Percentiles rank a stretch among this genome's conserved stretches.
phyloP scores from a whole-genome alignment of 1,284 basidiomycete genomes.

The Singerocomus inundabilis region DNA sequence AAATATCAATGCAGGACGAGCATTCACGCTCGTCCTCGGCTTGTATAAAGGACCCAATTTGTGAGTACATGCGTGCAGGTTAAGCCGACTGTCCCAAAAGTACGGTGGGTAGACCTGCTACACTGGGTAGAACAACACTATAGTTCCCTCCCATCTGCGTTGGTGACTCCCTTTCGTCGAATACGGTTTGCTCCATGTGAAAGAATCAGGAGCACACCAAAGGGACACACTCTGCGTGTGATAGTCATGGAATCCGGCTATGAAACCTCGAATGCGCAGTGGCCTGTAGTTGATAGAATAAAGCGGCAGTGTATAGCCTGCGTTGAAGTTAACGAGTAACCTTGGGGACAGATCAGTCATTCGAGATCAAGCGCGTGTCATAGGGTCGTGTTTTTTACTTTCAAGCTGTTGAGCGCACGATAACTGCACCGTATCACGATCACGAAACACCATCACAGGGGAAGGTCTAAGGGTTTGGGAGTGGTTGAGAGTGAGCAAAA shows the following conservation, averaged over 20 bases:
- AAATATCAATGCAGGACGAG: no score
- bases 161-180: constrained; percentile 1
- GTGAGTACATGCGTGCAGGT: background rate
- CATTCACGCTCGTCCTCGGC: no score
- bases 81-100: background rate
- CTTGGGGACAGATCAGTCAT: background rate
- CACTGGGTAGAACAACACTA: background rate
- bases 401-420: background rate
- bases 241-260: constrained; percentile 27
- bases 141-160: constrained; percentile 1
- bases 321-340: background rate
- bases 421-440: constrained; percentile 17
- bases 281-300: constrained; percentile 4
- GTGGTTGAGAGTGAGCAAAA: background rate
- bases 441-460: background rate
- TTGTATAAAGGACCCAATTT: no score
- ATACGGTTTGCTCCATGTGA: constrained; percentile 15
- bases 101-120: constrained; percentile 11
- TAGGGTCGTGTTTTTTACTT: no score
- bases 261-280: constrained; percentile 16
- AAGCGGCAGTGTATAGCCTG: constrained; percentile 20
- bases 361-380: no score
- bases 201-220: constrained; percentile 17
- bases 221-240: constrained; percentile 20
- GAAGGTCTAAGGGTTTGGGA: background rate